These are phyloP conservation scores for Aspergillus glaucus DNA, from an alignment of 2,329 filamentous ascomycete species.

Conservation along the genomic window DNA sequence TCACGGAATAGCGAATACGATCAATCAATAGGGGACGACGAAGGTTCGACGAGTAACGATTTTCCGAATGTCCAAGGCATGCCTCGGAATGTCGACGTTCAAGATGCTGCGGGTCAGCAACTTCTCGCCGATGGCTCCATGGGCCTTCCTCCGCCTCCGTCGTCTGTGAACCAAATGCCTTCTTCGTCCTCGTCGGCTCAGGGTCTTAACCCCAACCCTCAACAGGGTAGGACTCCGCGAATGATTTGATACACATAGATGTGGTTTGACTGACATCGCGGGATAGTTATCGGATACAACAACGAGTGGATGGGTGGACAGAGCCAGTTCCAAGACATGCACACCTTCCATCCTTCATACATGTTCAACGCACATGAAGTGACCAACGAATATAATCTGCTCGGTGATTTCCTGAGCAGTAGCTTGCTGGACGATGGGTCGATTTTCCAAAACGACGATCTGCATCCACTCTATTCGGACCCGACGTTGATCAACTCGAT, in stretches of 20 bases:
- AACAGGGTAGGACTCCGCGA: constrained; percentile 60
- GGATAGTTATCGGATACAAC: constrained; percentile 71
- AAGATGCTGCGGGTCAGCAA: constrained; percentile 46
- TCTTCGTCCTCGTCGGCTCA: constrained; percentile 62
- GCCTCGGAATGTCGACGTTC: constrained; percentile 52
- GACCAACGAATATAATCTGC: constrained; percentile 90
- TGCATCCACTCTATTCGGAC: constrained; percentile 56
- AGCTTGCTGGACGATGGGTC: constrained; percentile 80
- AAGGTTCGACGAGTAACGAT: constrained; percentile 43
- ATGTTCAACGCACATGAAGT: constrained; percentile 94
- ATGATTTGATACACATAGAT: not conserved
- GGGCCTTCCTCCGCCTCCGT: constrained; percentile 50
- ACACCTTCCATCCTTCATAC: constrained; percentile 86
- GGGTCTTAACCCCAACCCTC: constrained; percentile 58
- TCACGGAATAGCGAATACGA: constrained; percentile 57
- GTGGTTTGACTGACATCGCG: constrained; percentile 20
- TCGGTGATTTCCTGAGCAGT: constrained; percentile 93
- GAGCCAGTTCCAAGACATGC: constrained; percentile 89
- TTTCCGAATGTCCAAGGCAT: constrained; percentile 41
- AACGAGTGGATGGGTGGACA: constrained; percentile 74
- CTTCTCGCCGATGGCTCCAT: constrained; percentile 37
- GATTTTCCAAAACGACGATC: constrained; percentile 61
- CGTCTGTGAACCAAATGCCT: constrained; percentile 53
- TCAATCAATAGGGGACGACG: constrained; percentile 55
- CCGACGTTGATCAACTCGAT: constrained; percentile 47